Percentiles rank a stretch among this genome's conserved stretches.
These are phyloP conservation scores for Penicillium egyptiacum DNA, from an alignment of 495 filamentous ascomycete species.

Conservation along the genomic window DNA sequence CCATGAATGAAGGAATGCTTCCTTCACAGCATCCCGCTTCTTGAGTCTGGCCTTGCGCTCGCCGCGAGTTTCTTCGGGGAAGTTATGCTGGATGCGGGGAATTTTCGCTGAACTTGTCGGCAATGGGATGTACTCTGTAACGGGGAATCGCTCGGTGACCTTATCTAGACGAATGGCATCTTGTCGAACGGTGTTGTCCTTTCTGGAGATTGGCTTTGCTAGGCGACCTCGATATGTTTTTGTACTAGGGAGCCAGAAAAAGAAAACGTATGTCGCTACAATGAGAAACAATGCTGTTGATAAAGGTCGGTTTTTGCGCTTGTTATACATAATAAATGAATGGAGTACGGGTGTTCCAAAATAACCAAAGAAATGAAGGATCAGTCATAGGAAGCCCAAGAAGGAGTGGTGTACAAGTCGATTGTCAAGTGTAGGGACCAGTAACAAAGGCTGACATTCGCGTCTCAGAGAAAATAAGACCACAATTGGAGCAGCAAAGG, in stretches of 20 bases:
- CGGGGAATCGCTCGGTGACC: constrained; percentile 48
- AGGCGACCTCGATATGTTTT: constrained; percentile 11
- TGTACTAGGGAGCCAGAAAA: constrained; percentile 33
- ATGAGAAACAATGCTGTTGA: constrained; percentile 19
- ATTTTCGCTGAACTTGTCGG: constrained; percentile 47
- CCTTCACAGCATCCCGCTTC: constrained; percentile 59
- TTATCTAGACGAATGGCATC: constrained; percentile 44
- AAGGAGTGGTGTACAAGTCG: neutral
- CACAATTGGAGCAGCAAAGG: neutral
- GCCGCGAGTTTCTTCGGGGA: constrained; percentile 43
- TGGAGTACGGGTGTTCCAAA: constrained; percentile 9
- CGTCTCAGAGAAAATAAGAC: neutral
- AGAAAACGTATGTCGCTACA: constrained; percentile 23
- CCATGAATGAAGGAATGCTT: constrained; percentile 72
- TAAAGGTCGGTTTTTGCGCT: constrained; percentile 27
- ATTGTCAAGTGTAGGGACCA: neutral
- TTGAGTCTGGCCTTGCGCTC: constrained; percentile 40
- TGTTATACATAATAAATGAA: constrained; percentile 33
- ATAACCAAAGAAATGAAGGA: neutral
- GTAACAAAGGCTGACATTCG: neutral
- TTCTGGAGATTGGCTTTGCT: constrained; percentile 15
- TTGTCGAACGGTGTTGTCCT: constrained; percentile 10
- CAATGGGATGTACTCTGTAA: constrained; percentile 48
- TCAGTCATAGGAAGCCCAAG: neutral
- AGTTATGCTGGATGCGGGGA: constrained; percentile 54